Evolutionary conservation across 768 basidiomycete species (phyloP).

Genomic region (Amanita fuliginea): DNA sequence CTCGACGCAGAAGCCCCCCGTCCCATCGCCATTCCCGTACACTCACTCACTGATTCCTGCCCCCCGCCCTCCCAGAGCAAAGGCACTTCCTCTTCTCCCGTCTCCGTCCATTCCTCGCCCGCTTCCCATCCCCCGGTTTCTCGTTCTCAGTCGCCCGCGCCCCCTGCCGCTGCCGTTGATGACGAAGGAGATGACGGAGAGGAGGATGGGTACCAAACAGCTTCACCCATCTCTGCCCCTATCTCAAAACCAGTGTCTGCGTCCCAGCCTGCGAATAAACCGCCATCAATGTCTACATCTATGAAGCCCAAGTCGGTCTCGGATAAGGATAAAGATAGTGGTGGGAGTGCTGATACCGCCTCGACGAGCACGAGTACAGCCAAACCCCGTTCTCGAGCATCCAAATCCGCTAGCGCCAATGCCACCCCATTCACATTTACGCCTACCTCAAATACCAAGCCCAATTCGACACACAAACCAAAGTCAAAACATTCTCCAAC

Average conservation of each 20-base stretch:
- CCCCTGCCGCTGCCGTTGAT: neutral
- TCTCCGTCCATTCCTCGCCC: conserved; percentile 43
- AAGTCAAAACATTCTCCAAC: neutral
- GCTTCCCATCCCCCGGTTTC: neutral
- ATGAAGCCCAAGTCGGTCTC: neutral
- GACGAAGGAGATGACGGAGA: neutral
- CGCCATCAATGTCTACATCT: neutral
- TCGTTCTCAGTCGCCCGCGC: neutral
- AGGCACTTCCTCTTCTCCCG: conserved; percentile 28
- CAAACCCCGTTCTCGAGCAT: conserved; percentile 13
- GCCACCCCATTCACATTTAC: conserved; percentile 5
- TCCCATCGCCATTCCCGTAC: conserved; percentile 19
- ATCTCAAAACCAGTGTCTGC: neutral
- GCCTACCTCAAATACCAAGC: neutral
- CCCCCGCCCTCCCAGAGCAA: conserved; percentile 15
- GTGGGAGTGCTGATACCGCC: neutral
- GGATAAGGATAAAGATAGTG: too few species aligned
- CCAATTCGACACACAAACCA: neutral
- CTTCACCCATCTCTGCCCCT: neutral
- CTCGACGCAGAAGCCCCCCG: neutral
- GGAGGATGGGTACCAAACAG: neutral
- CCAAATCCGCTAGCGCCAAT: conserved; percentile 3
- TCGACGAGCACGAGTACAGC: neutral
- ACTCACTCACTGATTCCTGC: conserved; percentile 16
- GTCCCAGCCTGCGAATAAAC: neutral